phyloP scores from a whole-genome alignment of 257 asterid genomes.

The Paraleonurus japonicus region DNA sequence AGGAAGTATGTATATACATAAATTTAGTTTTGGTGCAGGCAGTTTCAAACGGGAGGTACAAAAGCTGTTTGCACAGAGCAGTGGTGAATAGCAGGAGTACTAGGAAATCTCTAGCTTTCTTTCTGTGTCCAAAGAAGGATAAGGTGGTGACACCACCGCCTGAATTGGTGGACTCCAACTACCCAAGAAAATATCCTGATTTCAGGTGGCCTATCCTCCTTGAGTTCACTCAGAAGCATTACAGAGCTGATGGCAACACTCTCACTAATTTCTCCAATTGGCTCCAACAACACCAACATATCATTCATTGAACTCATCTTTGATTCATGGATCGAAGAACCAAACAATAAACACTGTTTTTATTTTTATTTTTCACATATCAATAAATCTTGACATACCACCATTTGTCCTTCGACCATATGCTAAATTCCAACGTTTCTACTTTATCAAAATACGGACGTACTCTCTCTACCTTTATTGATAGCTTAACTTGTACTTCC shows the following conservation, averaged over 20 bases:
- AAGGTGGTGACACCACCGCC: slow-evolving; percentile 83
- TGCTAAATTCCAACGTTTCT: neutral
- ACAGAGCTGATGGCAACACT: slow-evolving; percentile 90
- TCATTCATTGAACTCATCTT: too few species aligned
- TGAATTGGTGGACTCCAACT: slow-evolving; percentile 66
- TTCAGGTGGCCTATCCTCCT: slow-evolving; percentile 72
- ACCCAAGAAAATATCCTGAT: slow-evolving; percentile 79
- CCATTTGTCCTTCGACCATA: slow-evolving; percentile 14
- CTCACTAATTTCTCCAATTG: slow-evolving; percentile 68
- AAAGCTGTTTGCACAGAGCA: slow-evolving; percentile 90
- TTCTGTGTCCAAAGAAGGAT: slow-evolving; percentile 79
- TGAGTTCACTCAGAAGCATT: slow-evolving; percentile 86
- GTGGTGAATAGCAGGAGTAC: slow-evolving; percentile 78
- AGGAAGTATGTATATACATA: too few species aligned
- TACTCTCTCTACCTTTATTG: too few species aligned
- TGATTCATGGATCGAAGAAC: too few species aligned
- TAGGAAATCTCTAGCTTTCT: slow-evolving; percentile 89
- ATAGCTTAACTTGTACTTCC: too few species aligned
- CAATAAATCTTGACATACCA: too few species aligned
- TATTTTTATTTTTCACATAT: too few species aligned
- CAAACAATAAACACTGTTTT: too few species aligned
- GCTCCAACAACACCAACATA: slow-evolving; percentile 30
- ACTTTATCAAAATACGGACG: neutral
- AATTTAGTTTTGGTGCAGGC: too few species aligned
- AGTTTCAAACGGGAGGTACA: slow-evolving; percentile 80